Base-by-base conservation (phyloP, 1,139 yeast genomes). In the Zygoascus meyerae region DNA sequence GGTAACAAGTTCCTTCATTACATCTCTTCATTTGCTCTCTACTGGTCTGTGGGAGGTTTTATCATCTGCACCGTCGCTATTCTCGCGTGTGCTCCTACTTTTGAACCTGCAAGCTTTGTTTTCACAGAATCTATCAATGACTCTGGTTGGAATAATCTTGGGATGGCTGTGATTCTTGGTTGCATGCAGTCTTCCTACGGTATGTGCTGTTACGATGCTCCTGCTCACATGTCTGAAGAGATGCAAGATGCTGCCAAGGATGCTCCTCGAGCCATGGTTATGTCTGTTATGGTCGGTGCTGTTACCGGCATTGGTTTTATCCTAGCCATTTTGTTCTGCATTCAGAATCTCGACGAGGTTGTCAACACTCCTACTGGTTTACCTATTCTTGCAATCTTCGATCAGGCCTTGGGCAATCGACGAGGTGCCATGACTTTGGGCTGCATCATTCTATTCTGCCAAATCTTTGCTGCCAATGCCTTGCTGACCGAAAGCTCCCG, bases 401-500 rank as follows among this genome's bases (percentile, higher is more conserved):
- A 75, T 64, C 82, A 79, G 59, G 78, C 81, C 2, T 65, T 79
- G n/a, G 67, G 66, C 12, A 74, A 70, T 58, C 72, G 67, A 51
- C 74, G 71, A 6, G 81, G 83, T 31, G 78, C 82, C 16, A 62
- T 75, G 36, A 72, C 78, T 50, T 69, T 83, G 40, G 64, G 75
- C 18, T 65, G 83, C 53, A 71, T 82, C 79, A 48, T 68, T 77
- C 69, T 83, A 37, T 89, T 90, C 0, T 83, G 92, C 21, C 77
- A 85, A 38, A 58, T 83, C 16, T 83, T 85, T 62, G 92, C 89
- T 38, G 82, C 89, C 3, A 81, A 84, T 49, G 95, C 33, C 73
- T 92, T 8, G 18, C 72, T 86, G 40, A 86, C 95, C 0, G 84
- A 94, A 1, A 86, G 92, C 2, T 83, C 94, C 5, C 78, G 95